phyloP scores from a whole-genome alignment of 2,329 filamentous ascomycete genomes.

The Fusarium palustre region DNA sequence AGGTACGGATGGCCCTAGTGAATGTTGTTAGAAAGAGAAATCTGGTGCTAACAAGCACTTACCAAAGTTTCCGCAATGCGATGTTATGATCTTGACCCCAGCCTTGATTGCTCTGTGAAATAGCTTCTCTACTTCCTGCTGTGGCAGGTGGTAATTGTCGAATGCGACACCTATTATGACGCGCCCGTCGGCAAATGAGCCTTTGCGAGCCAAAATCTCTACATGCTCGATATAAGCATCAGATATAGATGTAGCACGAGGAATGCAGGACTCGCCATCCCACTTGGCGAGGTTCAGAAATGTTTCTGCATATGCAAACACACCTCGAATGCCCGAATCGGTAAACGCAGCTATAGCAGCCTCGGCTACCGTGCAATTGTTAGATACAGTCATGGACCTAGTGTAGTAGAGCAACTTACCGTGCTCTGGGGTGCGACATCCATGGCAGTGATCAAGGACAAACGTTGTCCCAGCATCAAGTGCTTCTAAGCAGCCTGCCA shows the following conservation, averaged over 20 bases:
- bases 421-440: background rate
- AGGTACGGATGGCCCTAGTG: background rate
- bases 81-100: background rate
- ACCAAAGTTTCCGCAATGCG: background rate
- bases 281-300: background rate
- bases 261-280: background rate
- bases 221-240: background rate
- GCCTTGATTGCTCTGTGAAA: background rate
- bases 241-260: background rate
- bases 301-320: constrained; percentile 1
- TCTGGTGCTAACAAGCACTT: background rate
- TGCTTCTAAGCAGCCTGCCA: background rate
- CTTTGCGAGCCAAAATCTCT: background rate
- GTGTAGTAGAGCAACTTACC: background rate
- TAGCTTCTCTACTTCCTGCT: background rate
- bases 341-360: background rate
- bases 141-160: background rate
- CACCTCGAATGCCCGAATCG: background rate
- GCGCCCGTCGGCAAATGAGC: background rate
- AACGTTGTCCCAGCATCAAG: constrained; percentile 10
- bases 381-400: no score
- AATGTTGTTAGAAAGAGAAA: background rate
- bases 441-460: background rate
- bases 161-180: background rate
- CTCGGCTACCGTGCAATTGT: background rate